Conservation (phyloP, 1,139 yeast genomes). For the Pichia norvegensis region DNA sequence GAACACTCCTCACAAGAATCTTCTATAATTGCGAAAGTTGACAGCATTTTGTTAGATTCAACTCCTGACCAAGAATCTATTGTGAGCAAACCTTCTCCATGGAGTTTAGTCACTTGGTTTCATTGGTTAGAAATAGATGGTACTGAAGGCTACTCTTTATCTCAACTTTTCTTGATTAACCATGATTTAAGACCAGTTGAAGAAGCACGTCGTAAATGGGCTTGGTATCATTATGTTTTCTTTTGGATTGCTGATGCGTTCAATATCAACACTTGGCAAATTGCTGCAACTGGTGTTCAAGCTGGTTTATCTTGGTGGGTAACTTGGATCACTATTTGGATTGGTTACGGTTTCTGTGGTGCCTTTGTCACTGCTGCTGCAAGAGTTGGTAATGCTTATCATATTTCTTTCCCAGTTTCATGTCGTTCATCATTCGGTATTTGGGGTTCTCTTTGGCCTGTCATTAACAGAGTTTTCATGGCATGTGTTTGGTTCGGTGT, state of each 20-base stretch:
- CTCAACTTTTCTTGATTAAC: slow-evolving; percentile 59
- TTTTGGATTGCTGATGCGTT: slow-evolving; percentile 86
- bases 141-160: slow-evolving; percentile 29
- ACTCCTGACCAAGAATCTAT: slow-evolving; percentile 21
- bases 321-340: slow-evolving; percentile 78
- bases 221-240: slow-evolving; percentile 67
- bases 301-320: slow-evolving; percentile 84
- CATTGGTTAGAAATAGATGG: neutral
- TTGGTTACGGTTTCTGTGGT: slow-evolving; percentile 43
- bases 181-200: slow-evolving; percentile 74
- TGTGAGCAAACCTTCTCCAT: neutral
- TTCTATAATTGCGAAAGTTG: slow-evolving; percentile 19
- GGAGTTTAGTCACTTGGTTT: neutral
- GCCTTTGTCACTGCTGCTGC: slow-evolving; percentile 54
- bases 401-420: slow-evolving; percentile 71
- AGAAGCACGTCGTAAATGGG: slow-evolving; percentile 60
- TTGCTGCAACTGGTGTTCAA: slow-evolving; percentile 73
- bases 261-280: slow-evolving; percentile 85
- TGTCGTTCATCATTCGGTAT: slow-evolving; percentile 70
- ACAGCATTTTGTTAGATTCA: slow-evolving; percentile 27
- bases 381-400: slow-evolving; percentile 66
- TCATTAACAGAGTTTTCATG: slow-evolving; percentile 73
- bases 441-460: slow-evolving; percentile 75
- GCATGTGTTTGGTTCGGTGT: slow-evolving; percentile 82
- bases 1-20: neutral